Percentiles rank a stretch among this genome's conserved stretches.
phyloP scores from a whole-genome alignment of 1,139 yeast species.

The Lipomyces yarrowii region DNA sequence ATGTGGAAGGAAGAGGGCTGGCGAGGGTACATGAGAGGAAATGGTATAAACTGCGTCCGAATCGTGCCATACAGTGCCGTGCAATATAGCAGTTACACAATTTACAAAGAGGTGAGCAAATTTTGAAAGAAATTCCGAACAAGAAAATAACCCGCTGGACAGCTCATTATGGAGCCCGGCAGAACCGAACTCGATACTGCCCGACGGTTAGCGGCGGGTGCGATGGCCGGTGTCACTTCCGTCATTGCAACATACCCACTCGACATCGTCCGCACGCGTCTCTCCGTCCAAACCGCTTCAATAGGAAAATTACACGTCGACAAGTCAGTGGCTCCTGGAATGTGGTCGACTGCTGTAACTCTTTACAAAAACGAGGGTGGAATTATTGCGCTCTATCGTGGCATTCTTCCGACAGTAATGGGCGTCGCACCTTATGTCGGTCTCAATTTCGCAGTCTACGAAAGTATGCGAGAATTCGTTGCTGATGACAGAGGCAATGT shows the following conservation, averaged over 20 bases:
- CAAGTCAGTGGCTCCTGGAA: conserved; percentile 56
- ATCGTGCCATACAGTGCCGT: conserved; percentile 95
- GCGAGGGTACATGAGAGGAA: conserved; percentile 86
- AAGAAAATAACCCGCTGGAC: conserved; percentile 2
- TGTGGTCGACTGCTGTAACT: conserved; percentile 56
- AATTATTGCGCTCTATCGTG: conserved; percentile 72
- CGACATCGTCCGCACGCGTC: conserved; percentile 86
- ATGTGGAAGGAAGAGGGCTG: conserved; percentile 91
- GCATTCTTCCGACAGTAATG: conserved; percentile 81
- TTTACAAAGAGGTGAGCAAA: conserved; percentile 54
- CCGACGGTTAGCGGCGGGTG: conserved; percentile 75
- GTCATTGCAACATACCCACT: conserved; percentile 88
- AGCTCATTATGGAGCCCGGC: conserved; percentile 43
- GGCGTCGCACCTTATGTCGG: conserved; percentile 98
- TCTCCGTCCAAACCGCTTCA: conserved; percentile 87
- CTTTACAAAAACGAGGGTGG: conserved; percentile 85
- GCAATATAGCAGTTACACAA: conserved; percentile 85
- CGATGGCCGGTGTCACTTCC: conserved; percentile 76
- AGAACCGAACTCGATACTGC: conserved; percentile 49
- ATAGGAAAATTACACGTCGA: conserved; percentile 56
- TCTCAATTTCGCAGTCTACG: conserved; percentile 87
- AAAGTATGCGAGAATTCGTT: conserved; percentile 63
- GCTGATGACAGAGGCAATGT: conserved; percentile 43
- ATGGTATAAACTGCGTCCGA: conserved; percentile 83
- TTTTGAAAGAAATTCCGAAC: neutral